Base-by-base conservation (phyloP, 2,329 filamentous ascomycete species). In the Neophaeococcomyces mojaviensis region DNA sequence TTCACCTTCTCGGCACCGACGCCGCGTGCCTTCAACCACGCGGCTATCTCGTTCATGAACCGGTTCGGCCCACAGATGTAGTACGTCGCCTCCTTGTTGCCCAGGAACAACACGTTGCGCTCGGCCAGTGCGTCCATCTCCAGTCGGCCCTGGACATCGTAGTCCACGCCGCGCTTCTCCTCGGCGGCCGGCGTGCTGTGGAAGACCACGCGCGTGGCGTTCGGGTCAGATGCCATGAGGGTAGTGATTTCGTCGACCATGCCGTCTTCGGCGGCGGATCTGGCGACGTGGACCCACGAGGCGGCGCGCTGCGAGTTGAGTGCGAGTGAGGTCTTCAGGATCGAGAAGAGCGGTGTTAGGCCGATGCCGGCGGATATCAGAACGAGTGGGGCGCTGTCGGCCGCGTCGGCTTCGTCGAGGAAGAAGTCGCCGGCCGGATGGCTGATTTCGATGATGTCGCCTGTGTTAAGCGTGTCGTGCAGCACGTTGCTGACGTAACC, bases 401-500 rank as follows among this genome's bases (percentile, higher is more conserved):
- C 33, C 18, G 45, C 44, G 8, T 50, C 44, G 18, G 49, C 16
- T 55, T 78, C 69, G 35, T n/a, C n/a, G n/a, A 81, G 67, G 61
- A 67, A 77, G 63, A 82, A 80, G 56, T 81, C 77, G 34, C 79
- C 79, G 3, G 69, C 71, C 0, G 84, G 84, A 58, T 86, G 82
- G 2, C 81, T 81, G 9, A 88, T 66, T 51, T 82, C 70, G 8
- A 88, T 59, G 0, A 70, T 57, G 57, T 85, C 81, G 33, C 84
- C 84, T 34, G 75, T 72, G 1, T 72, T 65, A 60, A 79, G 75
- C 15, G 68, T 64, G 52, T 81, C 76, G 59, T 88, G 79, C 30
- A 88, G 68, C 33, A 83, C 67, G 59, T 86, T 87, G 40, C 82
- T 86, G 15, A 88, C 73, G 49, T 80, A 74, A 20, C 84, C 83